Evolutionary conservation across 768 basidiomycete species (phyloP), one percentile per base, ranked within the genome.

Genomic region (Hygrocybe punicea): DNA sequence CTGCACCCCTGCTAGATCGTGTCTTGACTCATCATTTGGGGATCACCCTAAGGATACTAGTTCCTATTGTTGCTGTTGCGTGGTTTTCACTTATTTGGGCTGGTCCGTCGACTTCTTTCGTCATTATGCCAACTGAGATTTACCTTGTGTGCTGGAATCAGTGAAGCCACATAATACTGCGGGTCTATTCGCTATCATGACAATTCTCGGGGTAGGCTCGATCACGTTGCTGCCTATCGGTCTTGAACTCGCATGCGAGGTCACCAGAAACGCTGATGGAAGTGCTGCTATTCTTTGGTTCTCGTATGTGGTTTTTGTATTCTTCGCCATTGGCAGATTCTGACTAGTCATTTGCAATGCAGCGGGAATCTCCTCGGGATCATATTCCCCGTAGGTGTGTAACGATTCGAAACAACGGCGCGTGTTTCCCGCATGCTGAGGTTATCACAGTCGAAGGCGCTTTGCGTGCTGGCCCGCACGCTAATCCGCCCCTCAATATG

Each of bases 51-150:
- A 89, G 86, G 55, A 57, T 82, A 0, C 64, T 89, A 9, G 78
- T 84, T 14, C 90, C 90, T 1, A 65, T 85, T 44, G 73, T 88
- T 5, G 85, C 78, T 14, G 76, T 63, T 1, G 76, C 77, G 21
- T 93, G 90, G 89, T 68, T 93, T 13, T 81, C 83, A 4, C 71
- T 93, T 16, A 85, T 93, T 33, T 93, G 90, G 91, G 89, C 86
- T 51, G 82, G 89, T 89, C 65, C 24, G 81, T 68, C 39, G 11
- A 10, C 48, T 39, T 3, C 21, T 53, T 21, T n/a, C 16, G 9
- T 19, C 11, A 11, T 16, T 24, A 16, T 36, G 34, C 19, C 49
- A 2, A 34, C 33, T 24, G 25, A 23, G 40, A n/a, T 39, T 34
- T 47, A 53, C 19, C 33, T 21, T 55, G n/a, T 53, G 62, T 33